These are phyloP conservation scores for Bolboschoenoplectus hybrid DNA, from an alignment of 202 grass and related monocot species.

Conservation along the genomic window DNA sequence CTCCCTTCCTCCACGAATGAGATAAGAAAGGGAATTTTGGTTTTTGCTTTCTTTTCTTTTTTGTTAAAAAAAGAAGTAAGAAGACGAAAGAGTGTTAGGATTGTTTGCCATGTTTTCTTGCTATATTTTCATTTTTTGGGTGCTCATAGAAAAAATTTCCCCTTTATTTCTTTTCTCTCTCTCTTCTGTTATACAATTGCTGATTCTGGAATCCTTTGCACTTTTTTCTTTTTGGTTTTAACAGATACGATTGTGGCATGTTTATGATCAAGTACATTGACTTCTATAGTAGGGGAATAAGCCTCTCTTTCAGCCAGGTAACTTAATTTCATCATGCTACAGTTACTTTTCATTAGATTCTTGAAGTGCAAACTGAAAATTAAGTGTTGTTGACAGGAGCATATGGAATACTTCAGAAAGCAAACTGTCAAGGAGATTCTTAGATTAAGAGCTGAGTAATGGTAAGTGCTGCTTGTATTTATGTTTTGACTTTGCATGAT, in stretches of 20 bases:
- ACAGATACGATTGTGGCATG: slow-evolving; percentile 89
- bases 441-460: slow-evolving; percentile 59
- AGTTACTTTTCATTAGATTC: background rate
- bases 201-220: slow-evolving; percentile 13
- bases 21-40: background rate
- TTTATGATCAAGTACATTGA: slow-evolving; percentile 97
- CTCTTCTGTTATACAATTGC: background rate
- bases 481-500: slow-evolving; percentile 18
- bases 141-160: background rate
- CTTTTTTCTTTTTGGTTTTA: slow-evolving; percentile 5
- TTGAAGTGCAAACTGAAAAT: background rate
- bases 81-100: background rate
- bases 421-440: slow-evolving; percentile 76
- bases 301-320: slow-evolving; percentile 69
- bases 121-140: background rate
- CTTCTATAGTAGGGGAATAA: slow-evolving; percentile 64
- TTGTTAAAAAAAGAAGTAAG: background rate
- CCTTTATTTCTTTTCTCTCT: background rate
- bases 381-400: slow-evolving; percentile 54
- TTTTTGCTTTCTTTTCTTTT: background rate
- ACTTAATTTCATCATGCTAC: slow-evolving; percentile 32
- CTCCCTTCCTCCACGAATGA: background rate
- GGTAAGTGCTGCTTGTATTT: slow-evolving; percentile 9
- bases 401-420: slow-evolving; percentile 80
- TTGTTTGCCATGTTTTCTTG: background rate